Percentiles rank a stretch among this genome's conserved stretches.
Evolutionary conservation across 2,329 filamentous ascomycete species (phyloP).

Genomic region (Microdochium bolleyi): DNA sequence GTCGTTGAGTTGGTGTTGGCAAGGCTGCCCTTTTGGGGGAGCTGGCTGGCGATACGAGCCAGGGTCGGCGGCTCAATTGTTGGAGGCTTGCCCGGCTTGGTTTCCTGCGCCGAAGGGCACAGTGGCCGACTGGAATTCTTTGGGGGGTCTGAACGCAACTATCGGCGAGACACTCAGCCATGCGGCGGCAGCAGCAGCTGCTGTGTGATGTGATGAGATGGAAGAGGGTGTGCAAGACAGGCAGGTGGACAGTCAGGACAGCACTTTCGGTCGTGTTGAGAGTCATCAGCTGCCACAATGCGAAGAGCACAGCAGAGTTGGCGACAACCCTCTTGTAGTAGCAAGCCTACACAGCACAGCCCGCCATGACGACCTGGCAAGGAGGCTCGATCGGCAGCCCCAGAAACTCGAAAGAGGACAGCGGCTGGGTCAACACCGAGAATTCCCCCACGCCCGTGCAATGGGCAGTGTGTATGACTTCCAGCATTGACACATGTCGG

Average conservation of each 20-base stretch:
- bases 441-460: neutral
- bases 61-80: neutral
- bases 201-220: neutral
- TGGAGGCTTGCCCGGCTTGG: neutral
- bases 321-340: neutral
- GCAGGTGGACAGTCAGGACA: neutral
- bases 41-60: neutral
- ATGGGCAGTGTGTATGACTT: neutral
- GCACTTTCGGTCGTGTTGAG: neutral
- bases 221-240: neutral
- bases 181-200: neutral
- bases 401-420: too few species aligned
- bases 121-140: neutral
- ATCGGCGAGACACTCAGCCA: neutral
- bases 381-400: too few species aligned
- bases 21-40: neutral
- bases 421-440: too few species aligned
- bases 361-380: too few species aligned
- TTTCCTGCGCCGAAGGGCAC: neutral
- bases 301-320: neutral
- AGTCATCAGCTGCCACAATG: neutral
- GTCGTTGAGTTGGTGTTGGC: too few species aligned
- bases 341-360: too few species aligned
- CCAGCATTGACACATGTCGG: neutral
- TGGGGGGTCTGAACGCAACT: neutral